phyloP scores from a whole-genome alignment of 2,329 filamentous ascomycete genomes.

The Laburnicola sp. region DNA sequence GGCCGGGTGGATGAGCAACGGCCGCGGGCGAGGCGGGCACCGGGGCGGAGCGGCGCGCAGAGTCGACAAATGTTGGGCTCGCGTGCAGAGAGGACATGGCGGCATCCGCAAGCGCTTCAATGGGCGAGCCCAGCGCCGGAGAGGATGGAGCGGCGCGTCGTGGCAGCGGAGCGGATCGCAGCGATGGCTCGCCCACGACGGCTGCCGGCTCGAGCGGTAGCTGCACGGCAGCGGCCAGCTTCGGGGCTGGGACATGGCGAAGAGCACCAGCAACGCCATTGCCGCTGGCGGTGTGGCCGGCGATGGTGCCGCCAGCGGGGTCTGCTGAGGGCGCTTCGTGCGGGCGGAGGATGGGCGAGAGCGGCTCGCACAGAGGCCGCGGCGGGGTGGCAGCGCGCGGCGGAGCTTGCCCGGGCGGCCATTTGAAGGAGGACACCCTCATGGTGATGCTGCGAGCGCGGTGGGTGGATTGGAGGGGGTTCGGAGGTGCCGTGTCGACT shows the following conservation, averaged over 20 bases:
- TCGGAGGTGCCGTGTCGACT: constrained; percentile 32
- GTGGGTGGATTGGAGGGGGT: constrained; percentile 22
- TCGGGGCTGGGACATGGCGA: constrained; percentile 2
- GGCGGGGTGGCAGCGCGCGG: constrained; percentile 37
- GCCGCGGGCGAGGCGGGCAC: constrained; percentile 25
- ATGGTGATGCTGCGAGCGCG: constrained; percentile 30
- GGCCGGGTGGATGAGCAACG: constrained; percentile 22
- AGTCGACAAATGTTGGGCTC: constrained; percentile 36
- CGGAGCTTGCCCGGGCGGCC: constrained; percentile 36
- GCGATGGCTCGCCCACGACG: constrained; percentile 19
- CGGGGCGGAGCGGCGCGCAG: constrained; percentile 27
- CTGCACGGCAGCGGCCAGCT: constrained; percentile 14
- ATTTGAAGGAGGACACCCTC: constrained; percentile 39
- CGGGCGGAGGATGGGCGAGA: constrained; percentile 38
- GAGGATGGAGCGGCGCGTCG: constrained; percentile 23
- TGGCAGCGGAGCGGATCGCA: constrained; percentile 28
- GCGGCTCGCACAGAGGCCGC: constrained; percentile 40
- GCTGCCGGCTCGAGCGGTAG: constrained; percentile 16
- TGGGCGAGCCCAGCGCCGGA: constrained; percentile 41
- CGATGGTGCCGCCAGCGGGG: constrained; percentile 27
- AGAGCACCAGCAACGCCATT: constrained; percentile 6
- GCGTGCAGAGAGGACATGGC: constrained; percentile 43
- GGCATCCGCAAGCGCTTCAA: constrained; percentile 51
- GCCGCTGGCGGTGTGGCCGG: constrained; percentile 13
- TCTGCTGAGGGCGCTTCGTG: constrained; percentile 20